Base-by-base conservation (phyloP, 768 basidiomycete genomes). In the Imleria badia region DNA sequence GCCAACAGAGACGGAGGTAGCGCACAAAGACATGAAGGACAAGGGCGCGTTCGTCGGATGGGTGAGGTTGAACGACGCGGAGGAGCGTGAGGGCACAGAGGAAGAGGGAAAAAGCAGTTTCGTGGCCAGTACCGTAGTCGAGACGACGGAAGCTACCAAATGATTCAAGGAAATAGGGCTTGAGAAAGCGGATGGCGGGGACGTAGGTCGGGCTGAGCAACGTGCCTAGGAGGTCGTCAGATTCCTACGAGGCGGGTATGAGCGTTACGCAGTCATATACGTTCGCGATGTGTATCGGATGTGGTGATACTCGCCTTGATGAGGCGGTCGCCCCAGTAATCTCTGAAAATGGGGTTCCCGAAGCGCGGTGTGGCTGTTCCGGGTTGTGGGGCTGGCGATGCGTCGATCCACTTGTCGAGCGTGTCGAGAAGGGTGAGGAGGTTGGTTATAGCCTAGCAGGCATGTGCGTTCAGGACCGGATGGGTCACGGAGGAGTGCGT, bases 101-200 rank as follows among this genome's bases (percentile, higher is more conserved):
- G 55, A 92, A 89, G 17, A 95, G 73, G 8, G 81, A 83, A 66
- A 97, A 98, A 0, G 90, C 87, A 0, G 92, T 81, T 75, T 98
- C 97, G 64, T 99, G 97, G 1, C 97, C 97, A 5, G 92, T 94
- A 1, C 97, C 96, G 66, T 98, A 98, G 76, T 99, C 97, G 75
- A 98, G 84, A 51, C 97, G 83, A 13, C 81, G 80, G 63, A 92
- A 89, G 5, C 90, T 94, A 9, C 97, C 97, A 69, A 98, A 98
- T 1, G 94, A 87, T 3, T 83, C 77, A 50, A 89, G 62, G 30
- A 98, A 71, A 60, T 96, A 90, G 1, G 94, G 91, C 34, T 83
- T 81, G 48, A 98, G 67, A 51, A 87, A 83, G 3, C 85, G 84
- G 35, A 84, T 75, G 8, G 77, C 79, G 15, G 70, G 56, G 19